These are phyloP conservation scores for Pilasporangium apinafurcum DNA, from an alignment of 352 stramenopile species.

Conservation along the genomic window DNA sequence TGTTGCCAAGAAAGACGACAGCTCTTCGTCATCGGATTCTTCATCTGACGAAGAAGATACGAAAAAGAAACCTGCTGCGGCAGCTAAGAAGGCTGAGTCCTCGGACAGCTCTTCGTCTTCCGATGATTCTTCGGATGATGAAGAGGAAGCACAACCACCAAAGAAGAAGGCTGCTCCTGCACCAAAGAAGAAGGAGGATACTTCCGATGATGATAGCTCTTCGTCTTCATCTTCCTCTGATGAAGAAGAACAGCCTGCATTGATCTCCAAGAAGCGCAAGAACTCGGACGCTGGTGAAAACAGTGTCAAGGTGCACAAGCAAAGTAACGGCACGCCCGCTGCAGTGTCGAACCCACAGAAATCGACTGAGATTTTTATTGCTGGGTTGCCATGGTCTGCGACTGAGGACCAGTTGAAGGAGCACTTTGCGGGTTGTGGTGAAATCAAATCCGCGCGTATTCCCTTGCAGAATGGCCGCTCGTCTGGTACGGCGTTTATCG, in stretches of 20 bases:
- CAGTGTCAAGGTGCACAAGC: constrained; percentile 62
- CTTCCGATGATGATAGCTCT: constrained; percentile 37
- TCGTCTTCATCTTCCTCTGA: constrained; percentile 23
- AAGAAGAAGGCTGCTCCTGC: constrained; percentile 21
- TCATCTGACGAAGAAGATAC: constrained; percentile 54
- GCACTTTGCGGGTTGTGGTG: constrained; percentile 93
- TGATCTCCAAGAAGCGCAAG: constrained; percentile 83
- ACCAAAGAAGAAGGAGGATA: constrained; percentile 32
- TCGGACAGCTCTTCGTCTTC: constrained; percentile 16
- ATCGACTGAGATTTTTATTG: constrained; percentile 82
- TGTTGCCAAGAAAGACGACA: constrained; percentile 26
- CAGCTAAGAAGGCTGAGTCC: constrained; percentile 16
- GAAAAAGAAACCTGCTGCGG: constrained; percentile 18
- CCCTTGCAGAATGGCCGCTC: constrained; percentile 87
- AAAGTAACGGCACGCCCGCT: constrained; percentile 57
- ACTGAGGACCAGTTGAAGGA: constrained; percentile 92
- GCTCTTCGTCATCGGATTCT: constrained; percentile 25
- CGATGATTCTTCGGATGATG: constrained; percentile 58
- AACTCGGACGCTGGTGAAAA: constrained; percentile 65
- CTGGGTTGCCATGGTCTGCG: constrained; percentile 93
- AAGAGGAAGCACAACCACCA: constrained; percentile 22
- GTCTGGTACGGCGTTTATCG: constrained; percentile 95
- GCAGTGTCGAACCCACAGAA: constrained; percentile 41
- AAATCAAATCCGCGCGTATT: constrained; percentile 79
- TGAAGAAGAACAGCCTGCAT: constrained; percentile 48